A percentile compares a stretch with the other conserved stretches of the same genome.
These are phyloP conservation scores for Mychonastes homosphaera DNA, from an alignment of 139 green algal species.

Conservation along the genomic window DNA sequence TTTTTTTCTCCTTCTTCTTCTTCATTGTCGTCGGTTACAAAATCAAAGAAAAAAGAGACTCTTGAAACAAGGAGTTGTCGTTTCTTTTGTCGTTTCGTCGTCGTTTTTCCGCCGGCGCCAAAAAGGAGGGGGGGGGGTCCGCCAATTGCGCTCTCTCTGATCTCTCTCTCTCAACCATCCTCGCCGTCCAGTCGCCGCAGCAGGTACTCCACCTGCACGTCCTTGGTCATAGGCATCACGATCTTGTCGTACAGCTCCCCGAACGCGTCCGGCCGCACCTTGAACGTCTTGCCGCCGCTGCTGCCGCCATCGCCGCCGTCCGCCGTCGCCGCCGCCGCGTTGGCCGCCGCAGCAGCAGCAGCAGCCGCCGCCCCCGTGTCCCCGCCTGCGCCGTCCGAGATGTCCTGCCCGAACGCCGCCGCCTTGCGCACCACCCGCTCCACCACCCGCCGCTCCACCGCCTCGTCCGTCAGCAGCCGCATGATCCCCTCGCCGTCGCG, in stretches of 20 bases:
- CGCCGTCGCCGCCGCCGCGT: neutral
- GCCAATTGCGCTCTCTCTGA: too few species aligned
- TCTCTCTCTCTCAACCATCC: too few species aligned
- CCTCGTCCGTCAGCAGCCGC: constrained; percentile 75
- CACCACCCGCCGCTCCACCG: constrained; percentile 75
- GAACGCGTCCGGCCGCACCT: constrained; percentile 65
- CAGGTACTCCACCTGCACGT: constrained; percentile 85
- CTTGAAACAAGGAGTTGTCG: too few species aligned
- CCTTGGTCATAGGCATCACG: constrained; percentile 97
- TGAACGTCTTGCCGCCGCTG: constrained; percentile 21
- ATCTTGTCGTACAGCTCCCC: constrained; percentile 76
- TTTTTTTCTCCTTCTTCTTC: too few species aligned
- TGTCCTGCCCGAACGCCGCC: constrained; percentile 81
- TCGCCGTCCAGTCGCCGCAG: constrained; percentile 52
- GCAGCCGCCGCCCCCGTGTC: neutral
- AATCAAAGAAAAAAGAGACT: too few species aligned
- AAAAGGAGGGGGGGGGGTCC: too few species aligned
- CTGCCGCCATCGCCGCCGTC: neutral
- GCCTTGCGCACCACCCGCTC: constrained; percentile 82
- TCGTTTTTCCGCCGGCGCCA: too few species aligned
- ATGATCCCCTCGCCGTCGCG: constrained; percentile 78
- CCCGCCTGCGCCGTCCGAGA: constrained; percentile 13
- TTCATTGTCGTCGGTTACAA: too few species aligned
- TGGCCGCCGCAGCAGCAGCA: constrained; percentile 1
- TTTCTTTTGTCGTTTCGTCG: too few species aligned